These are phyloP conservation scores for Saccharomycopsis olivae DNA, from an alignment of 805 yeast species.

Conservation along the genomic window DNA sequence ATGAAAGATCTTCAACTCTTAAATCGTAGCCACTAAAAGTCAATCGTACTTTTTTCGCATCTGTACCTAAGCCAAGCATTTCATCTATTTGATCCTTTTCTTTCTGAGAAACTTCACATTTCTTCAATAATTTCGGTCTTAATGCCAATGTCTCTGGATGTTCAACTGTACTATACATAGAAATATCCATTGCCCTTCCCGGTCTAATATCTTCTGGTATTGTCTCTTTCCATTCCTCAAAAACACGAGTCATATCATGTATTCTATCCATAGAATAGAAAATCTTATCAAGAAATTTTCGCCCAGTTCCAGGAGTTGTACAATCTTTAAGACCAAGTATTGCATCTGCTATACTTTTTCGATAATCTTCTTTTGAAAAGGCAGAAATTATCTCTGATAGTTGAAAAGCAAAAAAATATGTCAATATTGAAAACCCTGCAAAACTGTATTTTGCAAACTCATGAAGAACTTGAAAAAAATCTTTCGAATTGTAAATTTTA, in stretches of 20 bases:
- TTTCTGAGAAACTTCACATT: too few species aligned
- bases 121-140: too few species aligned
- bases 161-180: too few species aligned
- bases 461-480: constrained; percentile 1
- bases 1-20: too few species aligned
- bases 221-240: constrained; percentile 9
- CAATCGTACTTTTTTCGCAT: too few species aligned
- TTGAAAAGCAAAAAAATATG: constrained; percentile 1
- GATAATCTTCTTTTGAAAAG: constrained; percentile 3
- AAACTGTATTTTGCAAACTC: constrained; percentile 4
- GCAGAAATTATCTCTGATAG: neutral
- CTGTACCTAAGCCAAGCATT: constrained; percentile 1
- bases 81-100: neutral
- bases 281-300: constrained; percentile 1
- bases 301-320: too few species aligned
- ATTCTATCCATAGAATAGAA: constrained; percentile 7
- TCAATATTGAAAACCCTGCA: constrained; percentile 4
- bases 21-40: too few species aligned
- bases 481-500: neutral
- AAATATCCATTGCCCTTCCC: neutral
- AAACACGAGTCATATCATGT: neutral
- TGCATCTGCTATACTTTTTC: neutral
- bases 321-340: neutral
- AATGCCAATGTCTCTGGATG: too few species aligned
- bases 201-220: constrained; percentile 17